Evolutionary conservation across 805 yeast species (phyloP), one percentile per base, ranked within the genome.

Genomic region (Ogataea ganodermae): DNA sequence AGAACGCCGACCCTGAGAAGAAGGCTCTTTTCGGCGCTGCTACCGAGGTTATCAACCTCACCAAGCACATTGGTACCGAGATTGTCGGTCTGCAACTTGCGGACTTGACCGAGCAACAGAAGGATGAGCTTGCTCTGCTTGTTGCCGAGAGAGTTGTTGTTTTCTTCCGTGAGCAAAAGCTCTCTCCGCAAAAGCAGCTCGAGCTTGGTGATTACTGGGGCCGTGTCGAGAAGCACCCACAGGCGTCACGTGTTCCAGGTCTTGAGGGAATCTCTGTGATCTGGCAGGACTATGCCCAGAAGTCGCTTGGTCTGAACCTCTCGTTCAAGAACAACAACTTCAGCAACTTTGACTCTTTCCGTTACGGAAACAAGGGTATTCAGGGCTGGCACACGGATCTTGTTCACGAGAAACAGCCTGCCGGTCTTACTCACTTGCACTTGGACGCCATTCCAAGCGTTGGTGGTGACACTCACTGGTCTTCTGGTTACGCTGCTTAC

Each of bases 381-480:
- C 58, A 67, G 18, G 63, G 59, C 14, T 77, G 79, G 78, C 84
- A 79, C 66, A 71, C 81, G 6, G 83, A 79, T 58, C 68, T 80
- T 43, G 74, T 74, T 35, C 82, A 79, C 55, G 84, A 80, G 65
- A 66, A 68, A 38, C 78, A 76, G 46, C 83, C 84, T 5, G 77
- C 84, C 2, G 81, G 80, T 18, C 67, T 74, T 53, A 79, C 85
- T 3, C 76, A 74, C 51, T 67, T 81, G 55, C 79, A 78, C 54
- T 68, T 74, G 57, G 80, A 79, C 55, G 68, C 78, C 9, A 68
- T 76, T 57, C 80, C 79, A 22, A 55, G 54, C 1, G 72, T 71
- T 24, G 83, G 83, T 41, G 83, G 83, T 49, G 83, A 79, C 59
- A 79, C 83, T 13, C 52, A 68, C n/a, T 79, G 81, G 80, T 61